Evolutionary conservation across 179 eudicot species (phyloP).

Genomic region (Silene coronaria): DNA sequence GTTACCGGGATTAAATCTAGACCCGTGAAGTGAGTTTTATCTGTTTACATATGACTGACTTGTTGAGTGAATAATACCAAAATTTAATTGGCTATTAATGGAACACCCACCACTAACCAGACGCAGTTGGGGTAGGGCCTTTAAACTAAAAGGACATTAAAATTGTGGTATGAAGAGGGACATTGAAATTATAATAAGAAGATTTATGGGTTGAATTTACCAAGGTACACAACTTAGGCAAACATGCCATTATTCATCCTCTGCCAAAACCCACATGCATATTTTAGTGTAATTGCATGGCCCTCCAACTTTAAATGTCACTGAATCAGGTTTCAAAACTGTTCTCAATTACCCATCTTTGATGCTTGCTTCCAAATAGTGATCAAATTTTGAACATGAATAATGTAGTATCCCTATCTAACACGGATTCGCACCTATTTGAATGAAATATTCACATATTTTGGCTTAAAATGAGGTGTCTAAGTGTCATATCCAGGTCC

Average conservation of each 20-base stretch:
- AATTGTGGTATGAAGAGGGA: conserved; percentile 10
- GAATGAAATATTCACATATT: too few species aligned
- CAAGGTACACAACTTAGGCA: neutral
- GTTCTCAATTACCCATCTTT: neutral
- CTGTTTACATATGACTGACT: neutral
- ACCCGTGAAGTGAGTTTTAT: neutral
- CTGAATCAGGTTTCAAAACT: conserved; percentile 10
- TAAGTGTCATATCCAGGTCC: too few species aligned
- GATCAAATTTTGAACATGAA: neutral
- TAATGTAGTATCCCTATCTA: too few species aligned
- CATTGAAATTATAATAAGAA: conserved; percentile 1
- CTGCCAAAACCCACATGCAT: conserved; percentile 14
- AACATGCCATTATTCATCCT: conserved; percentile 1
- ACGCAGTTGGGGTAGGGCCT: conserved; percentile 3
- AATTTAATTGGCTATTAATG: conserved; percentile 22
- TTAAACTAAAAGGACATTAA: neutral
- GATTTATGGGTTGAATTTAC: neutral
- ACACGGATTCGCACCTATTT: too few species aligned
- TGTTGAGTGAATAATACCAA: neutral
- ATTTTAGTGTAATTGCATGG: conserved; percentile 9
- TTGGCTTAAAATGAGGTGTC: too few species aligned
- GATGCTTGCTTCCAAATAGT: neutral
- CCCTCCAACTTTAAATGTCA: conserved; percentile 20
- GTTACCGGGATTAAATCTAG: neutral
- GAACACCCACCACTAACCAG: conserved; percentile 13